Conservation (phyloP, 306 rosid species). For the Malus orientalis region DNA sequence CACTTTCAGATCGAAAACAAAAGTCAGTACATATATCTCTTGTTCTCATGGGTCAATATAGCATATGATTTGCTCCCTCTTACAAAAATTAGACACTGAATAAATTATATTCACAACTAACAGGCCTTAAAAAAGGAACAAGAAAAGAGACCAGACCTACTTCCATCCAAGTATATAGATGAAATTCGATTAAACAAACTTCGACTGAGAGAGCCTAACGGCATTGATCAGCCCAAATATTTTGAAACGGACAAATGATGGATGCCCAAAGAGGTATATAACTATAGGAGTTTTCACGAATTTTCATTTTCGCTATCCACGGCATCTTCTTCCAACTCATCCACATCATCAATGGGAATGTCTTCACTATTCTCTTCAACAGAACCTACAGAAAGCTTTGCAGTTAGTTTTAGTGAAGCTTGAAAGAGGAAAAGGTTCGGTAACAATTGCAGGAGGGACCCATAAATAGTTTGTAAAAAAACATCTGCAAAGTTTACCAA, state of each 20-base stretch:
- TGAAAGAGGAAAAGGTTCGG: not conserved
- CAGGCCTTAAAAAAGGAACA: no score
- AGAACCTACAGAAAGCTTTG: constrained; percentile 26
- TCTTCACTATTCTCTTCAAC: constrained; percentile 40
- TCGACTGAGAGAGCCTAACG: not conserved
- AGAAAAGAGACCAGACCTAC: no score
- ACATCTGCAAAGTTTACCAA: not conserved
- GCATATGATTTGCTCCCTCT: not conserved
- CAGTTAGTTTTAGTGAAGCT: not conserved
- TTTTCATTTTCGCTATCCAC: constrained; percentile 23
- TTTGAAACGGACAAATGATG: not conserved
- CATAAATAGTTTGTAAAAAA: not conserved
- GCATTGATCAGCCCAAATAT: not conserved
- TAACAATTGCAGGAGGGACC: no score
- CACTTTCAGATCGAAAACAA: not conserved
- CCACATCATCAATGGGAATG: constrained; percentile 73
- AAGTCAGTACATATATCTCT: not conserved
- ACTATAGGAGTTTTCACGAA: constrained; percentile 11
- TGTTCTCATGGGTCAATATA: not conserved
- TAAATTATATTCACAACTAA: not conserved
- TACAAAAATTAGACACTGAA: not conserved
- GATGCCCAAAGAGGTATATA: not conserved
- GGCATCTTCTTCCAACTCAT: constrained; percentile 23
- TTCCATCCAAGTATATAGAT: no score
- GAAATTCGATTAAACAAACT: not conserved